Percentiles rank a stretch among this genome's conserved stretches.
Evolutionary conservation across 495 filamentous ascomycete species (phyloP).

Genomic region (Margaritispora aquatica): DNA sequence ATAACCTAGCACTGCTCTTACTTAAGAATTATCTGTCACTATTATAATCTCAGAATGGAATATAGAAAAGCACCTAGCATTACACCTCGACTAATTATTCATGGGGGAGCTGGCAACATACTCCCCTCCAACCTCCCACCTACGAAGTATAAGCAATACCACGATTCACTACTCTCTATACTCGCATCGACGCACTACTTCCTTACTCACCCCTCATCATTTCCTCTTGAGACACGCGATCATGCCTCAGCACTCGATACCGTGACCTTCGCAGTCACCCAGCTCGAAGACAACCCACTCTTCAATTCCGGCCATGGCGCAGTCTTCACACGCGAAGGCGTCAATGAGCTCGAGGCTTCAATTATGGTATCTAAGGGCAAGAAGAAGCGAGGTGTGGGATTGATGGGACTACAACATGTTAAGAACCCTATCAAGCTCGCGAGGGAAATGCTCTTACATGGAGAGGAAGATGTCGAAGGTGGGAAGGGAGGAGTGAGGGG

Average conservation of each 20-base stretch:
- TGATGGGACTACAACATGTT: conserved; percentile 63
- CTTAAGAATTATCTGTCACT: no score
- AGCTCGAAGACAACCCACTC: conserved; percentile 74
- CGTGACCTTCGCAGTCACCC: conserved; percentile 66
- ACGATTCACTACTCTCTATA: conserved; percentile 57
- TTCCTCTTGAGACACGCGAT: conserved; percentile 1
- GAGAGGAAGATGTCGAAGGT: conserved; percentile 41
- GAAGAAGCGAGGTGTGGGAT: conserved; percentile 70
- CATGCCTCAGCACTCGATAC: conserved; percentile 52
- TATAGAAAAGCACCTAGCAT: conserved; percentile 14
- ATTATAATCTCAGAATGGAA: conserved; percentile 18
- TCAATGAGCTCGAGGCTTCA: conserved; percentile 84
- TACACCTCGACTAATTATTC: conserved; percentile 38
- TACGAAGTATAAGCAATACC: conserved; percentile 52
- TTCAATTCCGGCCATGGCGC: conserved; percentile 85
- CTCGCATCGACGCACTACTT: conserved; percentile 25
- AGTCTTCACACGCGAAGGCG: conserved; percentile 76
- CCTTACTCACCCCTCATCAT: conserved; percentile 17
- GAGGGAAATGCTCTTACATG: conserved; percentile 59
- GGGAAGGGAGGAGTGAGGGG: conserved; percentile 26
- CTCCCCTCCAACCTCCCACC: conserved; percentile 59
- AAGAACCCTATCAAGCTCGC: conserved; percentile 78
- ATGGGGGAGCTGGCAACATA: conserved; percentile 84
- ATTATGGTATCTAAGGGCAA: conserved; percentile 76
- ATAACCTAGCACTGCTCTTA: no score